phyloP scores from a whole-genome alignment of 73 alveolate species.

The Paramecium bursaria region DNA sequence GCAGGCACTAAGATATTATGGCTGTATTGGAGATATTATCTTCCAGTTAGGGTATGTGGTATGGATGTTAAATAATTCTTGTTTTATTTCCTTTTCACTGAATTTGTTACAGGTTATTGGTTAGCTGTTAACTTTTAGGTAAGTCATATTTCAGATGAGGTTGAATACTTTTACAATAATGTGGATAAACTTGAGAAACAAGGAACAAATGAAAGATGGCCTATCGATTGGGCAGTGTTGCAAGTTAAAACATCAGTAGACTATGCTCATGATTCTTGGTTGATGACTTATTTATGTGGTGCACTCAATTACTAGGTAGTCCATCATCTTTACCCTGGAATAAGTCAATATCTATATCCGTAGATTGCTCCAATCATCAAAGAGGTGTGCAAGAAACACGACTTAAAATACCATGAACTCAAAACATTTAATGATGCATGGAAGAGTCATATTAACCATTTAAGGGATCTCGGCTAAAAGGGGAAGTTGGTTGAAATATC shows the following conservation, averaged over 20 bases:
- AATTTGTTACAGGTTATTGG: conserved; percentile 55
- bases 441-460: conserved; percentile 42
- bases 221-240: conserved; percentile 45
- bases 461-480: conserved; percentile 12
- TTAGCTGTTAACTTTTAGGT: conserved; percentile 52
- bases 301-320: conserved; percentile 51
- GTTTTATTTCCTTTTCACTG: conserved; percentile 12
- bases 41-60: conserved; percentile 13
- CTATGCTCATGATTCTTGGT: conserved; percentile 53
- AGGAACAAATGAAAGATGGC: conserved; percentile 58
- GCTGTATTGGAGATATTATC: conserved; percentile 52
- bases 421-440: conserved; percentile 36
- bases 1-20: conserved; percentile 50
- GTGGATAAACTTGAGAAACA: conserved; percentile 5
- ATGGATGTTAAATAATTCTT: neutral
- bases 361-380: conserved; percentile 42
- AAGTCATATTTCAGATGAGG: conserved; percentile 57
- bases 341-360: conserved; percentile 47
- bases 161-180: conserved; percentile 50
- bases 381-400: conserved; percentile 24
- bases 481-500: conserved; percentile 47
- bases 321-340: conserved; percentile 58
- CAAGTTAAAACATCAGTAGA: conserved; percentile 43
- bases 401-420: conserved; percentile 4
- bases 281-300: conserved; percentile 43